A percentile compares a stretch with the other conserved stretches of the same genome.
Evolutionary conservation across 768 basidiomycete genomes (phyloP).

Genomic region (Mycena sanguinolenta): DNA sequence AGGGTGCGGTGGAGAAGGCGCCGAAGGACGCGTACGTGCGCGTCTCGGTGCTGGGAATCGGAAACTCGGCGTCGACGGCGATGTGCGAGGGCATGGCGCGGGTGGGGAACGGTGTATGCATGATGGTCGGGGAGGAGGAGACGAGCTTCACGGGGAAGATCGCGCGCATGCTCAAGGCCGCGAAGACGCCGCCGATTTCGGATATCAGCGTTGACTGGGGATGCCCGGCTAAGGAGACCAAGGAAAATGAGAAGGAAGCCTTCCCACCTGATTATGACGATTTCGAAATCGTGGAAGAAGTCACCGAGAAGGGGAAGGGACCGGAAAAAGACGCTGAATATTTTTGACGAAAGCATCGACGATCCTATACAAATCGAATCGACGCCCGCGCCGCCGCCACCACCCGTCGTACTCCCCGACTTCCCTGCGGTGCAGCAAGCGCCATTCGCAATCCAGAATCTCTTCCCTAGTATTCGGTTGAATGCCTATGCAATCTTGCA

Average conservation of each 20-base stretch:
- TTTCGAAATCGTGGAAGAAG: conserved; percentile 28
- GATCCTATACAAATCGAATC: conserved; percentile 2
- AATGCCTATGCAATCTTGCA: conserved; percentile 32
- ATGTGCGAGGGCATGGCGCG: conserved; percentile 57
- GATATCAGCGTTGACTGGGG: conserved; percentile 58
- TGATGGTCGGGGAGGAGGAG: conserved; percentile 58
- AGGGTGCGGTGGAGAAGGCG: conserved; percentile 41
- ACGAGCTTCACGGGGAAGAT: conserved; percentile 54
- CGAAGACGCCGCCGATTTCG: conserved; percentile 51
- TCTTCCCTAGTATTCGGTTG: conserved; percentile 30
- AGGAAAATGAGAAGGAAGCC: background rate
- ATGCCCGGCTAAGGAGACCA: background rate
- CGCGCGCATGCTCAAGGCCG: conserved; percentile 55
- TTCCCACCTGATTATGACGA: conserved; percentile 19
- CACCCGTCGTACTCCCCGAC: conserved; percentile 20
- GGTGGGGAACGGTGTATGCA: conserved; percentile 55
- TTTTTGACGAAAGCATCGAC: conserved; percentile 30
- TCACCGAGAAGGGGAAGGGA: background rate
- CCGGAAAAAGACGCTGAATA: conserved; percentile 18
- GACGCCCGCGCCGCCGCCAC: conserved; percentile 16
- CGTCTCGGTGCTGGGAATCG: conserved; percentile 62
- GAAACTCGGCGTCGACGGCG: conserved; percentile 52
- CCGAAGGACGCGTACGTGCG: conserved; percentile 46
- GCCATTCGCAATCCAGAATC: conserved; percentile 23
- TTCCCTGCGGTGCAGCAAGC: conserved; percentile 29